These are phyloP conservation scores for Phytophthora pistaciae DNA, from an alignment of 352 stramenopile species.

Conservation along the genomic window DNA sequence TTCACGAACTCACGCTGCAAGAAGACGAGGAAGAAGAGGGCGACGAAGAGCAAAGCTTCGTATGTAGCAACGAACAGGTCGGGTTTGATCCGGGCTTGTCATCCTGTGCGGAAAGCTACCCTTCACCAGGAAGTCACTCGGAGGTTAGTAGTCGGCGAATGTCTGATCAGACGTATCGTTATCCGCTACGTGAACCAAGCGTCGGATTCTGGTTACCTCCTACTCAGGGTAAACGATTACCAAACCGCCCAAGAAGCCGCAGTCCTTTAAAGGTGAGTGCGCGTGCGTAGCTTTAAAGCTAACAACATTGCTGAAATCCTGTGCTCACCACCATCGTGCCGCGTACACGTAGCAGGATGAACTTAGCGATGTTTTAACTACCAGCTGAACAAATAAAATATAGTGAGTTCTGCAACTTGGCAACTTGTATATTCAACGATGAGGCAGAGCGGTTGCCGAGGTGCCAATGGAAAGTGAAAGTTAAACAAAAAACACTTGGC, in stretches of 20 bases:
- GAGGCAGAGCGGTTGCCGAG: neutral
- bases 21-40: slow-evolving; percentile 57
- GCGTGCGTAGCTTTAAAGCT: neutral
- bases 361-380: slow-evolving; percentile 8
- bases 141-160: slow-evolving; percentile 11
- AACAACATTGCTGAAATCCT: neutral
- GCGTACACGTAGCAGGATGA: slow-evolving; percentile 6
- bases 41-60: slow-evolving; percentile 28
- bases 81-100: slow-evolving; percentile 21
- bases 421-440: neutral
- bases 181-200: slow-evolving; percentile 6
- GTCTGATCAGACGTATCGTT: slow-evolving; percentile 11
- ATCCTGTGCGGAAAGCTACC: slow-evolving; percentile 26
- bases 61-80: slow-evolving; percentile 20
- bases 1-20: slow-evolving; percentile 83
- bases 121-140: slow-evolving; percentile 10
- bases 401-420: neutral
- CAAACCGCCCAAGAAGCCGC: slow-evolving; percentile 16
- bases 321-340: neutral
- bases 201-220: slow-evolving; percentile 30
- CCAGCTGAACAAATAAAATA: slow-evolving; percentile 11
- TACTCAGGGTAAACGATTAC: slow-evolving; percentile 1
- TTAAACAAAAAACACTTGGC: neutral
- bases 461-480: neutral
- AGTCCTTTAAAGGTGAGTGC: slow-evolving; percentile 31